Base-by-base conservation (phyloP, 805 yeast species). In the Dipodascopsis uninucleata region DNA sequence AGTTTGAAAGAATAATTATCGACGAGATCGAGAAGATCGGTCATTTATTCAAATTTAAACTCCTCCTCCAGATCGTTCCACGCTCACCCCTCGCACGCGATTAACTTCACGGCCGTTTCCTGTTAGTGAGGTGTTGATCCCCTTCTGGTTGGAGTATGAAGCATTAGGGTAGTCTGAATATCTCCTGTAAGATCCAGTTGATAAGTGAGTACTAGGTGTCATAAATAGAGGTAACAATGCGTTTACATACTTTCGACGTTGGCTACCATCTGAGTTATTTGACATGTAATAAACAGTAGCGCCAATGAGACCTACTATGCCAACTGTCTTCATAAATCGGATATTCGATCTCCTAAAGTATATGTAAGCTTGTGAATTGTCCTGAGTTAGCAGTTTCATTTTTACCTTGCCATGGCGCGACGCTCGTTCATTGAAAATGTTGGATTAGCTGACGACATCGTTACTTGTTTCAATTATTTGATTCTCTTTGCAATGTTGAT, bases 1-100 rank as follows among this genome's bases (percentile, higher is more conserved):
- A n/a, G n/a, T n/a, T n/a, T n/a, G n/a, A n/a, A n/a, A n/a, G n/a
- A n/a, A n/a, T n/a, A n/a, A n/a, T n/a, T n/a, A n/a, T n/a, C n/a
- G n/a, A n/a, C n/a, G n/a, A n/a, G n/a, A n/a, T n/a, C n/a, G n/a
- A n/a, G n/a, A n/a, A n/a, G n/a, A n/a, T n/a, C n/a, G n/a, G n/a
- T n/a, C n/a, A 32, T 24, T 24, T 32, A 32, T 22, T n/a, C 35
- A 22, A 37, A 17, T 10, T 39, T 24, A 47, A 36, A 47, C 20
- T 2, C 52, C 52, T 18, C 52, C 52, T n/a, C 52, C 52, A 10
- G 52, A 43, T 24, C 52, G 43, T 32, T 43, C 52, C 23, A 43
- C 52, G 29, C 31, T n/a, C n/a, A n/a, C n/a, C n/a, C n/a, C n/a
- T n/a, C n/a, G n/a, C n/a, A n/a, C n/a, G n/a, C n/a, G n/a, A n/a